A percentile compares a stretch with the other conserved stretches of the same genome.
Evolutionary conservation across 371 early-diverging fungal genomes (phyloP).

Genomic region (Batrachochytrium dendrobatidis): DNA sequence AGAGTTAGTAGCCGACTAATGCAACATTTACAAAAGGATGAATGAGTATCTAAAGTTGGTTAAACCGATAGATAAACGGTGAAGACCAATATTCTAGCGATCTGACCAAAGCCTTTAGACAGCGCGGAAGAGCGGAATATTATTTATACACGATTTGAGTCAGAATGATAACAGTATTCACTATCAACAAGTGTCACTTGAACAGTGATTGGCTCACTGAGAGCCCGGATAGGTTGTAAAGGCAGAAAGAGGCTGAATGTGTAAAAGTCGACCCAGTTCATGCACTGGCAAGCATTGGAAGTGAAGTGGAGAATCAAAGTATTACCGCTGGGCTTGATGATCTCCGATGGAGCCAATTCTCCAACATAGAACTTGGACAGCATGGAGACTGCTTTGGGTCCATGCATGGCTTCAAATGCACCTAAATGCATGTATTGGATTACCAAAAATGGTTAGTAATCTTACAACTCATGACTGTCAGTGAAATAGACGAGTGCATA

Average conservation of each 20-base stretch:
- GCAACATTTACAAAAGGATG: constrained; percentile 17
- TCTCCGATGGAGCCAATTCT: constrained; percentile 50
- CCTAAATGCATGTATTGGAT: constrained; percentile 36
- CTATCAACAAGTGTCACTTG: too few species aligned
- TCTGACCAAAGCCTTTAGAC: background rate
- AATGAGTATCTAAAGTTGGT: background rate
- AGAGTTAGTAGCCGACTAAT: constrained; percentile 6
- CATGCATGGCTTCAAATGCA: constrained; percentile 83
- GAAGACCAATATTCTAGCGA: constrained; percentile 2
- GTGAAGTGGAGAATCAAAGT: too few species aligned
- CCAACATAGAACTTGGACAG: constrained; percentile 75
- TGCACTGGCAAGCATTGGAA: too few species aligned
- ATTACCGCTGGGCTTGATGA: constrained; percentile 27
- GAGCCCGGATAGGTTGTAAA: too few species aligned
- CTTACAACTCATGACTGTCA: background rate
- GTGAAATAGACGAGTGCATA: background rate
- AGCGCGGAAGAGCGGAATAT: background rate
- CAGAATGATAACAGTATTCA: too few species aligned
- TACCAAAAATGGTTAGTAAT: background rate
- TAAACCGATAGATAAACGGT: background rate
- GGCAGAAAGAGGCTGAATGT: too few species aligned
- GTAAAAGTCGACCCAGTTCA: too few species aligned
- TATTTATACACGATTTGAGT: too few species aligned
- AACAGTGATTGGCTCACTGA: too few species aligned
- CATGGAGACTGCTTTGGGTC: constrained; percentile 56